Evolutionary conservation across 1,139 yeast genomes (phyloP), one percentile per base, ranked within the genome.

Genomic region (Barnettozyma hawaiiensis): DNA sequence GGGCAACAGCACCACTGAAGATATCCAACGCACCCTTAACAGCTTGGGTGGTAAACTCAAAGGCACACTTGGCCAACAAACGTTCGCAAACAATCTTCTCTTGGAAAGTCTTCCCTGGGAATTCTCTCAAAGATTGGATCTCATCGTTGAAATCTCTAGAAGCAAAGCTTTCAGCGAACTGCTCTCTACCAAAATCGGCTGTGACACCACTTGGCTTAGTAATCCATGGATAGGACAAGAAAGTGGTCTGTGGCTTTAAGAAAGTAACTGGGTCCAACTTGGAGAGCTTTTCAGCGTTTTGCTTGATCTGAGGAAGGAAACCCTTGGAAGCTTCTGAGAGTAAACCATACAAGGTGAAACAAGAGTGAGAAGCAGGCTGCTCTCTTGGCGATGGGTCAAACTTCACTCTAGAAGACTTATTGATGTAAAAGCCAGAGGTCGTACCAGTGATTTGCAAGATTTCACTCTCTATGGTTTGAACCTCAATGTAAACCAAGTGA

Each of bases 81-180:
- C 83, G 79, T 59, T 92, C 98, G 54, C 92, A 76, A 46, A 81
- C 67, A 42, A 89, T 70, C 48, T 92, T 75, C 49, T 85, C 90
- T 46, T 77, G 77, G 45, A 86, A 63, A 23, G 74, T 63, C 4
- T 67, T 57, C 37, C 69, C 70, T 22, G 86, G 79, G 49, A 87
- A 70, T 53, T 87, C 97, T 49, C 80, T 76, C 40, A 87, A 72
- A 7, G 86, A 71, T 66, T 92, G 97, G 55, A 81, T 78, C 54
- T 92, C 97, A 52, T 85, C 96, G 60, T 89, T 89, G 89, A 95
- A 90, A 55, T 89, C 96, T 54, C 81, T 78, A 46, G 69, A 73
- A 27, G 67, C 58, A 41, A 68, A 58, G 42, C 71, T 80, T 19
- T 76, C 73, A n/a, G 74, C 73, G 39, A 74, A 67, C 64, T 83